Evolutionary conservation across 73 alveolate species (phyloP), one percentile per base, ranked within the genome.

Genomic region (Paramecium caudatum): DNA sequence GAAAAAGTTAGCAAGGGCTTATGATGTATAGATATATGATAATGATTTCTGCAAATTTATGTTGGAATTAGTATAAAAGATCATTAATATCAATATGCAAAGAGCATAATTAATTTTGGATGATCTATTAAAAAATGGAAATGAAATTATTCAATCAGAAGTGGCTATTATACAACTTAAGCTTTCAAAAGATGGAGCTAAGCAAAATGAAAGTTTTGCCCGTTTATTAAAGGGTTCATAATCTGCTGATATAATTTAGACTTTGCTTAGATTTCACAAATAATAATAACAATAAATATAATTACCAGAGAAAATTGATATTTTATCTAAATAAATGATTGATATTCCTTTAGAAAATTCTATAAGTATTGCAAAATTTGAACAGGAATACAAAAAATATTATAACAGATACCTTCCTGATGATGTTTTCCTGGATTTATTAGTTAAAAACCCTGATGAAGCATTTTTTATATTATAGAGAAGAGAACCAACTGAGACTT

Each of bases 1-100:
- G 55, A 74, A 43, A 27, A 74, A 74, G 32, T 74, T 74, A 43
- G 88, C 88, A 15, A 74, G 43, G 32, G 88, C 88, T 74, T 41
- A 74, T 43, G 69, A 74, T 45, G 36, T 74, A 41, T 3, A 2
- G 19, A 23, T 74, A 3, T 74, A 37, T 74, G 88, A 74, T 16
- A 39, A 30, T 21, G 88, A 74, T 3, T 74, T 74, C 43, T 74
- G 88, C 55, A 37, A 74, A 74, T 74, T 74, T 45, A 74, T 74
- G 88, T 41, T 74, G 12, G 68, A 74, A 12, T 12, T 74, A 39
- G 88, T 68, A 8, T 39, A 41, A 74, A 45, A 74, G 12, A 74
- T 17, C 43, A 21, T 41, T 37, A 36, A 41, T 8, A 12, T 39
- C 2, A 45, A 74, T 34, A 33, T 37, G 17, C 15, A 74, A 45